phyloP scores from a whole-genome alignment of 2,329 filamentous ascomycete genomes.

The Bipolaris zeicola region DNA sequence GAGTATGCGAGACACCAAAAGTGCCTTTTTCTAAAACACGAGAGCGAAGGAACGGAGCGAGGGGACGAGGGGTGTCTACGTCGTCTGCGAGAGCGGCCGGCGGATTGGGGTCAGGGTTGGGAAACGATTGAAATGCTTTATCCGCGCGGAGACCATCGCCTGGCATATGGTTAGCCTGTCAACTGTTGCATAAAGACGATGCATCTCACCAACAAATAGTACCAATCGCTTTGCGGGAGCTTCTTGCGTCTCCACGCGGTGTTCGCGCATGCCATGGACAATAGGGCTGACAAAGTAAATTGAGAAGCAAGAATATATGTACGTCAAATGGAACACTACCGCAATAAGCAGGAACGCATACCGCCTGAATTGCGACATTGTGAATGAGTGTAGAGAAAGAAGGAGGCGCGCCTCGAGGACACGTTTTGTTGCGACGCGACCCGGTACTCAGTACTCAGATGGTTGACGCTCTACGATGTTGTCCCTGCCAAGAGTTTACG shows the following conservation, averaged over 20 bases:
- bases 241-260: slow-evolving; percentile 70
- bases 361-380: slow-evolving; percentile 65
- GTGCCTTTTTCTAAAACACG: slow-evolving; percentile 87
- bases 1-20: slow-evolving; percentile 95
- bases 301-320: slow-evolving; percentile 81
- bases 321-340: slow-evolving; percentile 89
- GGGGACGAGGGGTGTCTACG: slow-evolving; percentile 73
- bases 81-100: slow-evolving; percentile 62
- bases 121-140: slow-evolving; percentile 94
- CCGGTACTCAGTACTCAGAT: slow-evolving; percentile 33
- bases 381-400: slow-evolving; percentile 22
- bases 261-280: slow-evolving; percentile 90
- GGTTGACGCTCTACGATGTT: slow-evolving; percentile 26
- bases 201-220: slow-evolving; percentile 77
- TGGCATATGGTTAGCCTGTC: slow-evolving; percentile 23
- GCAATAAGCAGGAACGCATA: slow-evolving; percentile 86
- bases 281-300: slow-evolving; percentile 99
- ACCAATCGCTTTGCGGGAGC: slow-evolving; percentile 89
- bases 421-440: slow-evolving; percentile 24
- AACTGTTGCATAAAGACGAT: not conserved
- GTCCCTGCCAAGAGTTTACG: slow-evolving; percentile 25
- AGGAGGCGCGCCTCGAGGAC: slow-evolving; percentile 37
- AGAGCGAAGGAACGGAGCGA: slow-evolving; percentile 90
- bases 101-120: slow-evolving; percentile 73
- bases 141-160: slow-evolving; percentile 94